Percentiles rank a stretch among this genome's conserved stretches.
Evolutionary conservation across 176 grass and related monocot species (phyloP).

Genomic region (Sorghum bicolor): Sorghum_bicolor_NCBIv3 NC_012872.2:63911001-63911500

Average conservation of each 20-base stretch:
- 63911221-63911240: conserved; percentile 79
- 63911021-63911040: neutral
- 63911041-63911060: neutral
- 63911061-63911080: neutral
- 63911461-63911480: neutral
- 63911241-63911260: conserved; percentile 48
- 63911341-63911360: neutral
- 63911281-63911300: conserved; percentile 34
- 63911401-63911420: neutral
- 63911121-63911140: neutral
- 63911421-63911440: neutral
- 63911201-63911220: conserved; percentile 58
- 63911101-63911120: neutral
- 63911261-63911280: conserved; percentile 60
- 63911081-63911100: neutral
- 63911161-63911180: conserved; percentile 45
- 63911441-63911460: neutral
- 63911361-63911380: neutral
- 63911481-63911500: neutral
- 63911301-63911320: neutral
- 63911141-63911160: conserved; percentile 42
- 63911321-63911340: neutral
- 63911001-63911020: neutral
- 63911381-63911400: neutral
- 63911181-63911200: conserved; percentile 50